These are phyloP conservation scores for Ceratocystis destructans DNA, from an alignment of 2,329 filamentous ascomycete species.

Conservation along the genomic window DNA sequence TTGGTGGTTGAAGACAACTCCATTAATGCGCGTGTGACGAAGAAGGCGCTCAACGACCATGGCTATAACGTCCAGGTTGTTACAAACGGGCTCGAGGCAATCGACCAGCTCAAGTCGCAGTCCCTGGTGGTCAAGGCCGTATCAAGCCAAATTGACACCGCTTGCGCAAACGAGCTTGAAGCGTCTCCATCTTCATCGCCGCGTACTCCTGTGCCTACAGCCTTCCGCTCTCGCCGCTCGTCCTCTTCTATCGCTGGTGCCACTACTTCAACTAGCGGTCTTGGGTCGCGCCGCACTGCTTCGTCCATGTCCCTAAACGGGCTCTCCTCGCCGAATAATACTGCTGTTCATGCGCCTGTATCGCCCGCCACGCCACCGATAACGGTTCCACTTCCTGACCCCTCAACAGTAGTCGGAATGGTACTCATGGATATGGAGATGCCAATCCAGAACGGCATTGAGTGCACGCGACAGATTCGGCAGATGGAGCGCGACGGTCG, in stretches of 20 bases:
- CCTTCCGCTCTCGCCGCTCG: constrained; percentile 14
- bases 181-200: neutral
- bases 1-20: constrained; percentile 48
- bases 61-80: constrained; percentile 41
- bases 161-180: neutral
- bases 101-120: constrained; percentile 31
- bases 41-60: constrained; percentile 36
- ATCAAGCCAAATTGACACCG: neutral
- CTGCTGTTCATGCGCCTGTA: neutral
- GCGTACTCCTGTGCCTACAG: constrained; percentile 6
- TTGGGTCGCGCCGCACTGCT: neutral
- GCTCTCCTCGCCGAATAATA: neutral
- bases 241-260: constrained; percentile 13
- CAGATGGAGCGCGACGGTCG: constrained; percentile 42
- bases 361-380: neutral
- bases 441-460: constrained; percentile 58
- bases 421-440: constrained; percentile 68
- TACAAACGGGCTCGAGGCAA: constrained; percentile 43
- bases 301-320: constrained; percentile 8
- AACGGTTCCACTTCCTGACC: neutral
- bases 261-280: constrained; percentile 2
- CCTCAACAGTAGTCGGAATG: constrained; percentile 33
- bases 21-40: constrained; percentile 45
- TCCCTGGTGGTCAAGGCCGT: constrained; percentile 6
- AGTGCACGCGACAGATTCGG: constrained; percentile 51